Conservation (phyloP, 371 early-diverging fungal genomes). For the Rhizopus delemar region DNA sequence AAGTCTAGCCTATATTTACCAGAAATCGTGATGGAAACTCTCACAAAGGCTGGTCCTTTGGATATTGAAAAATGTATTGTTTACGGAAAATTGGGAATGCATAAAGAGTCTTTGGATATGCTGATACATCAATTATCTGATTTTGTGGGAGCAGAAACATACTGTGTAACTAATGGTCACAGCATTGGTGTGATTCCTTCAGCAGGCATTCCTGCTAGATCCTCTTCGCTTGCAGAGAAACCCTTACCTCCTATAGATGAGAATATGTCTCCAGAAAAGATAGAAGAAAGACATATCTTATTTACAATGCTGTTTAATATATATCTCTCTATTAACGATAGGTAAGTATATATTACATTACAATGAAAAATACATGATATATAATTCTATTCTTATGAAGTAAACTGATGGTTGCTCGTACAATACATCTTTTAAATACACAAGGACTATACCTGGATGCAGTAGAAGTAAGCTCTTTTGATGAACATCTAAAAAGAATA, state of each 20-base stretch:
- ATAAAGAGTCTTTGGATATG: slow-evolving; percentile 55
- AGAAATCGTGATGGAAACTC: slow-evolving; percentile 21
- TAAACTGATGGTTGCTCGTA: slow-evolving; percentile 45
- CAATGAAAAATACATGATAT: not conserved
- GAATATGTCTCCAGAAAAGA: slow-evolving; percentile 15
- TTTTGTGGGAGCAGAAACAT: slow-evolving; percentile 68
- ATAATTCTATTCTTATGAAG: slow-evolving; percentile 22
- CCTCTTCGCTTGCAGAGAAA: slow-evolving; percentile 27
- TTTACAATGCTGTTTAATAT: slow-evolving; percentile 44
- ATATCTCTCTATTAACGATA: slow-evolving; percentile 41
- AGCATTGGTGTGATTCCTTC: slow-evolving; percentile 35
- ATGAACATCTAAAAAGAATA: not conserved
- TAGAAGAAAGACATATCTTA: slow-evolving; percentile 33
- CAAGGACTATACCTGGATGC: slow-evolving; percentile 67
- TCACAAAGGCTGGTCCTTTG: slow-evolving; percentile 39
- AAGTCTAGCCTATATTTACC: slow-evolving; percentile 39
- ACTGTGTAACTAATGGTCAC: slow-evolving; percentile 59
- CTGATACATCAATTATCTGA: slow-evolving; percentile 60
- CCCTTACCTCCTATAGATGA: slow-evolving; percentile 6
- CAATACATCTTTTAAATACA: slow-evolving; percentile 59
- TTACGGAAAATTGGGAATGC: slow-evolving; percentile 54
- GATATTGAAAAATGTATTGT: slow-evolving; percentile 55
- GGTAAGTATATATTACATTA: slow-evolving; percentile 21
- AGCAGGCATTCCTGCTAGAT: slow-evolving; percentile 9
- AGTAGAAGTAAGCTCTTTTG: slow-evolving; percentile 44